Evolutionary conservation across 1,139 yeast genomes (phyloP).

Genomic region (Yamadazyma dushanensis): DNA sequence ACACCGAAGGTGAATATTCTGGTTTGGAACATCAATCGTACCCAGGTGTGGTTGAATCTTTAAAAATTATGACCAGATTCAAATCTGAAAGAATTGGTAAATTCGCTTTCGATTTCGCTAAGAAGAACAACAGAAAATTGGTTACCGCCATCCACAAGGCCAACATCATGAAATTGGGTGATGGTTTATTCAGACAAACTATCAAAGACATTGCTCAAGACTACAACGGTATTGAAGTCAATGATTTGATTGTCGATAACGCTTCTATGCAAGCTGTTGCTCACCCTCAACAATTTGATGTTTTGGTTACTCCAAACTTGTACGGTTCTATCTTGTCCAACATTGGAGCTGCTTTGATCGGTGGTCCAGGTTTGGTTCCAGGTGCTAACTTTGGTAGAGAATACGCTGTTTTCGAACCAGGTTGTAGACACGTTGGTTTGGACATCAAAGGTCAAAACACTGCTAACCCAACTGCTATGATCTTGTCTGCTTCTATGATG

Average conservation of each 20-base stretch:
- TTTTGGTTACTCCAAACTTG: constrained; percentile 95
- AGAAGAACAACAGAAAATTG: constrained; percentile 84
- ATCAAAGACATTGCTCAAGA: constrained; percentile 88
- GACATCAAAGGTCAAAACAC: constrained; percentile 92
- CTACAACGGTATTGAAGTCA: constrained; percentile 81
- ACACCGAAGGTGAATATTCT: constrained; percentile 97
- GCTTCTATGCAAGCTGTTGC: constrained; percentile 99
- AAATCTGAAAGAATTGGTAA: constrained; percentile 97
- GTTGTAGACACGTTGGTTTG: constrained; percentile 98
- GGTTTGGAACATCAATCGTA: constrained; percentile 97
- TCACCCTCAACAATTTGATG: constrained; percentile 96
- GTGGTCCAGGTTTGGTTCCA: constrained; percentile 98
- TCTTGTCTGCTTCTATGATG: constrained; percentile 85
- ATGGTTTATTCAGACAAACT: constrained; percentile 95
- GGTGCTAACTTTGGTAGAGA: constrained; percentile 99
- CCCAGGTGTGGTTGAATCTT: constrained; percentile 96
- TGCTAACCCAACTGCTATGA: constrained; percentile 98
- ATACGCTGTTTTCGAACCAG: constrained; percentile 98
- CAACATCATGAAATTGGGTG: constrained; percentile 98
- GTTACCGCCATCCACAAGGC: constrained; percentile 99
- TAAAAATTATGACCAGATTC: constrained; percentile 90
- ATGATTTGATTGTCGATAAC: constrained; percentile 96
- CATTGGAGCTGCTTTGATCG: constrained; percentile 97
- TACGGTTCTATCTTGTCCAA: constrained; percentile 97
- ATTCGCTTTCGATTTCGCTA: constrained; percentile 95